phyloP scores from a whole-genome alignment of 345 rosid genomes.

The Turritis glabra region DNA sequence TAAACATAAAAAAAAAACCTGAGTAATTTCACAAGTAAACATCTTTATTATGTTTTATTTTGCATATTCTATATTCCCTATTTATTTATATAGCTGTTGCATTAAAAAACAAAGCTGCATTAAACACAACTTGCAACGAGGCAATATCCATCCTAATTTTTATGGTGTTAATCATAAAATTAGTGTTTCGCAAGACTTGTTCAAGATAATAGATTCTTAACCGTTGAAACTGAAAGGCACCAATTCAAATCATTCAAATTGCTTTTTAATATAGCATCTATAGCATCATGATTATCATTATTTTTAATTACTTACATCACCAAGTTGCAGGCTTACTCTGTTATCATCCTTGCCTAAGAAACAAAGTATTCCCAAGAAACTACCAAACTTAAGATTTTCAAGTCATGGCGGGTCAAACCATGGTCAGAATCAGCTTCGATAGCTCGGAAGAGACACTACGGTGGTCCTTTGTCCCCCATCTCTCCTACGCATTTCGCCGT shows the following conservation, averaged over 20 bases:
- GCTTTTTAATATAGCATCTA: too few species aligned
- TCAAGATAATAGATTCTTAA: neutral
- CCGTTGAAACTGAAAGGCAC: neutral
- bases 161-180: neutral
- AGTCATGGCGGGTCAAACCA: slow-evolving; percentile 1
- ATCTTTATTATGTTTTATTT: neutral
- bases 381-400: neutral
- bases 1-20: too few species aligned
- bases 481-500: slow-evolving; percentile 4
- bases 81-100: neutral
- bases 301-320: neutral
- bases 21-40: too few species aligned
- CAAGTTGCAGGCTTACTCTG: neutral
- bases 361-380: neutral
- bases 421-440: slow-evolving; percentile 13
- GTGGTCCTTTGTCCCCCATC: slow-evolving; percentile 23
- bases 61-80: neutral
- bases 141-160: neutral
- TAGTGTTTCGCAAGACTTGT: neutral
- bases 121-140: neutral
- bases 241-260: too few species aligned
- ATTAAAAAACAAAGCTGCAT: neutral
- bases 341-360: neutral
- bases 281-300: too few species aligned
- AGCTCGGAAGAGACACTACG: slow-evolving; percentile 15